Base-by-base conservation (phyloP, 2,329 filamentous ascomycete species). In the Colletotrichum tamarilloi region DNA sequence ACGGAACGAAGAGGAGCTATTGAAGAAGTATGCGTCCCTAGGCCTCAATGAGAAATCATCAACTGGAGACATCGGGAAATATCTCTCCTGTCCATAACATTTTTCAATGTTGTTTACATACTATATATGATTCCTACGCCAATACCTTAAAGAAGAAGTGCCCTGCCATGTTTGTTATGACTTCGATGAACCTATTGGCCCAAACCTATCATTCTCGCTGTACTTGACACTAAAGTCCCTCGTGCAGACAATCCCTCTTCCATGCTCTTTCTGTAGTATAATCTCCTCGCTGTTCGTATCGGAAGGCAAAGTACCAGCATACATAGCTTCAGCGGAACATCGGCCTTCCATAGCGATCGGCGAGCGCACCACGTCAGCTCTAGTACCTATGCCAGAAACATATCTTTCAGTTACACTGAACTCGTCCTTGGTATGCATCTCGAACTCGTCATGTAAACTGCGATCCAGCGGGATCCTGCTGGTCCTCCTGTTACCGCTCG, bases 251-350 rank as follows among this genome's bases (percentile, higher is more conserved):
- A 67, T 62, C 14, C 26, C 38, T 6, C 26, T 30, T 4, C 49
- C 32, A 14, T 32, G 56, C 22, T 42, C 38, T 32, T 52, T 67
- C n/a, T 68, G 38, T 3, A 73, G 11, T 28, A 66, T 68, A 19
- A 74, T 56, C 19, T 73, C 64, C 24, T 69, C 69, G 42, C 65
- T 67, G 38, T 66, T 69, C 16, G 53, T 12, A 19, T 68, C 64
- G 2, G 73, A 73, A n/a, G 59, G 3, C 12, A 53, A 19, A n/a
- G 42, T 8, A 8, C 24, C 22, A 11, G 38, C 56, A 32, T 49
- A 58, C 14, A 19, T 24, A 14, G 35, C 16, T 19, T 66, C 53
- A 8, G 26, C 38, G 8, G 42, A 62, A 22, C 24, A 52, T 22
- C 46, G 60, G 12, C 4, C 28, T 28, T 63, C 4, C n/a, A 11